Evolutionary conservation across 225 moss, liverwort and hornwort species (phyloP).

Genomic region (Sphagnum tenellum): DNA sequence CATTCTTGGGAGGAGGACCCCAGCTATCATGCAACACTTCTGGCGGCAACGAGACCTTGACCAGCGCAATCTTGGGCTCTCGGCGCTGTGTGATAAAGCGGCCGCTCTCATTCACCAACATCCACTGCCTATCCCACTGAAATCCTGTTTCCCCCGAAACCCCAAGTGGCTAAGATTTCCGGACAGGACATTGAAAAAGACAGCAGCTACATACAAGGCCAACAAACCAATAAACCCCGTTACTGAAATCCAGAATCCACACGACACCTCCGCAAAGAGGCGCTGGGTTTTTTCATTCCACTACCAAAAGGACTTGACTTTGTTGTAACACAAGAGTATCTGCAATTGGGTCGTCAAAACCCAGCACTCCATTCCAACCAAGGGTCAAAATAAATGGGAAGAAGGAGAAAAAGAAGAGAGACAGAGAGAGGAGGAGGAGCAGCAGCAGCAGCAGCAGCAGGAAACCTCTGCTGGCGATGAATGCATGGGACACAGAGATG

Average conservation of each 20-base stretch:
- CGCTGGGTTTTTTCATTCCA: no score
- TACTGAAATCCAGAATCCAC: background rate
- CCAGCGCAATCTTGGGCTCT: constrained; percentile 48
- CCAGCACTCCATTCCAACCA: no score
- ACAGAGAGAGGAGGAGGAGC: no score
- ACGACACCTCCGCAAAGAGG: no score
- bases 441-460: no score
- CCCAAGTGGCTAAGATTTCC: no score
- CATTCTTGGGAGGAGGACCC: constrained; percentile 37
- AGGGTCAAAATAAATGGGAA: no score
- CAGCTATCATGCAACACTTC: constrained; percentile 54
- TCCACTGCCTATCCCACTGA: constrained; percentile 83
- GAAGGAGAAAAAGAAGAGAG: background rate
- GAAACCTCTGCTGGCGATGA: constrained; percentile 43
- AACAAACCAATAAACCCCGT: background rate
- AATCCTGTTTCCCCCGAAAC: constrained; percentile 36
- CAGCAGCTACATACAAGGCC: background rate
- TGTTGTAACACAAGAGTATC: no score
- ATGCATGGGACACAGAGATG: constrained; percentile 43
- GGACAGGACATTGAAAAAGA: no score
- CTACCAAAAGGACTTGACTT: no score
- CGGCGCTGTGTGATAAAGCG: constrained; percentile 58
- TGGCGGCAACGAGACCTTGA: constrained; percentile 47
- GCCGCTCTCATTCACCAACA: constrained; percentile 60
- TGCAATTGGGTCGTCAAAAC: no score